Percentiles rank a stretch among this genome's conserved stretches.
phyloP scores from a whole-genome alignment of 2,329 filamentous ascomycete genomes.

The Plenodomus lindquistii region DNA sequence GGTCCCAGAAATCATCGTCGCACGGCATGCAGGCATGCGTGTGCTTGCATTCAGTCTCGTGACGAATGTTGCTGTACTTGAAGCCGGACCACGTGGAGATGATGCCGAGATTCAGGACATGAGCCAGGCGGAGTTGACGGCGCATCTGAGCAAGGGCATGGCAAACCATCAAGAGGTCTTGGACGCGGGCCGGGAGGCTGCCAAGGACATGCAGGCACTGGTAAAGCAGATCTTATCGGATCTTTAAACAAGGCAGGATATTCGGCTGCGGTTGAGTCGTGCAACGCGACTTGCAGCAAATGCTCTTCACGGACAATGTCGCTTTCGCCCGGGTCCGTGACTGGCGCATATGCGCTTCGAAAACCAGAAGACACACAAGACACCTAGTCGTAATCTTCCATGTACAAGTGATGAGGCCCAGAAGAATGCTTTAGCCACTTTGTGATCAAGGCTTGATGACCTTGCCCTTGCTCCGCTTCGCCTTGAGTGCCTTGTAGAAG shows the following conservation, averaged over 20 bases:
- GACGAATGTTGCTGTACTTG: constrained; percentile 66
- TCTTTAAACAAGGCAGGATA: constrained; percentile 21
- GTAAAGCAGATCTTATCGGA: constrained; percentile 52
- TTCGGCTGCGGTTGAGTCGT: no score
- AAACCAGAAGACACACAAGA: no score
- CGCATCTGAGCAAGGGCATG: constrained; percentile 61
- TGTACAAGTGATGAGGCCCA: no score
- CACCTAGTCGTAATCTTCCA: no score
- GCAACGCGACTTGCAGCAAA: no score
- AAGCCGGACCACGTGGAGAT: constrained; percentile 62
- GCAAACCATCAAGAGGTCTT: constrained; percentile 69
- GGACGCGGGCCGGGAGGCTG: constrained; percentile 62
- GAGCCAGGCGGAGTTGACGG: constrained; percentile 55
- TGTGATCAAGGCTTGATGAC: constrained; percentile 39
- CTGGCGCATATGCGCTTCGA: no score
- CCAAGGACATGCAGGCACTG: constrained; percentile 63
- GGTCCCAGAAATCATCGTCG: constrained; percentile 69
- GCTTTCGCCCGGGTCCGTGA: no score
- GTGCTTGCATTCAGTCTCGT: constrained; percentile 69
- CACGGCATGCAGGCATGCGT: constrained; percentile 65
- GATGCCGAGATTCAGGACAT: constrained; percentile 57
- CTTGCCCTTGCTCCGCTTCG: constrained; percentile 53
- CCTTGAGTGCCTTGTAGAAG: constrained; percentile 80
- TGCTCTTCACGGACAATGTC: no score
- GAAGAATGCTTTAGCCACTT: no score